These are phyloP conservation scores for Talaromyces borbonicus DNA, from an alignment of 495 filamentous ascomycete genomes.

Conservation along the genomic window DNA sequence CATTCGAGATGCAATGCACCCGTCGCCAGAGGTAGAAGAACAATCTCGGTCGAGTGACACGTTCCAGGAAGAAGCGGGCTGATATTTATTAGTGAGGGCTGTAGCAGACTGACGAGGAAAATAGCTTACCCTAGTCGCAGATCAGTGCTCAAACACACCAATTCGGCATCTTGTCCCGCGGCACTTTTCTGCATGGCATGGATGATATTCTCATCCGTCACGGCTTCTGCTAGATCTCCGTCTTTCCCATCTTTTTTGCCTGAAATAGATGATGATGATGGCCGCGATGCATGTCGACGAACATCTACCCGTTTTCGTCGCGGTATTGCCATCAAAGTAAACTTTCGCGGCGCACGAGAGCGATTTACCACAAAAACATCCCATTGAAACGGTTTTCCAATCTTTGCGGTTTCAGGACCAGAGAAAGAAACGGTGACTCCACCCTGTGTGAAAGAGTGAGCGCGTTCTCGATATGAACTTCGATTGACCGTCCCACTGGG, in stretches of 20 bases:
- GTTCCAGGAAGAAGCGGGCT: constrained; percentile 65
- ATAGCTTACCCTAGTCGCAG: constrained; percentile 70
- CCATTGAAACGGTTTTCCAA: constrained; percentile 79
- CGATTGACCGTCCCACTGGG: constrained; percentile 34
- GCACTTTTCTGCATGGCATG: constrained; percentile 73
- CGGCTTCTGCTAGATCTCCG: constrained; percentile 57
- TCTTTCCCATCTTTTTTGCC: constrained; percentile 33
- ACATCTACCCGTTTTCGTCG: constrained; percentile 61
- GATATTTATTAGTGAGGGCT: no score
- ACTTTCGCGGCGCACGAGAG: constrained; percentile 54
- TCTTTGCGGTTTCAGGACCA: constrained; percentile 48
- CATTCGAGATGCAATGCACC: constrained; percentile 73
- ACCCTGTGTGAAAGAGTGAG: constrained; percentile 44
- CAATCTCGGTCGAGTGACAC: constrained; percentile 70
- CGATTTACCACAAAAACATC: constrained; percentile 83
- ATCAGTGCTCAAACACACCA: constrained; percentile 77
- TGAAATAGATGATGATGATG: constrained; percentile 36
- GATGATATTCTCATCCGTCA: constrained; percentile 76
- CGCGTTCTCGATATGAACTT: constrained; percentile 43
- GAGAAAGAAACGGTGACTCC: constrained; percentile 71
- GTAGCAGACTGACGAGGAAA: no score
- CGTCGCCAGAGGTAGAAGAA: constrained; percentile 64
- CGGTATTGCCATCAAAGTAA: constrained; percentile 71
- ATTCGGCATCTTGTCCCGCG: constrained; percentile 58
- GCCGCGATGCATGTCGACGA: constrained; percentile 44